These are phyloP conservation scores for Fusarium euwallaceae DNA, from an alignment of 2,329 filamentous ascomycete genomes.

Conservation along the genomic window DNA sequence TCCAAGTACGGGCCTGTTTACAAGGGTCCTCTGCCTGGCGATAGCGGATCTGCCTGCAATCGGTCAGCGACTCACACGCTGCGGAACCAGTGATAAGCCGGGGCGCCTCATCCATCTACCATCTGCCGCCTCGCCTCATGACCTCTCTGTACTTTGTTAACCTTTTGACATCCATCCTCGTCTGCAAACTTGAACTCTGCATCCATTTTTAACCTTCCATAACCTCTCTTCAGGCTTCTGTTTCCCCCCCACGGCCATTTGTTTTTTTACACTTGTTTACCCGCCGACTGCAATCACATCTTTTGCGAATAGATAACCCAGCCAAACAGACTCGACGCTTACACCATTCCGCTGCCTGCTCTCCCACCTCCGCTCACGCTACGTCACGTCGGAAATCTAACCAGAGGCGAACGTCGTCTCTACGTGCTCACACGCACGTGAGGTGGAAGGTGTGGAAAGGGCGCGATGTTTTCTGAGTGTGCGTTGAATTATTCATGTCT, in stretches of 20 bases:
- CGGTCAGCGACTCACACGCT: slow-evolving; percentile 45
- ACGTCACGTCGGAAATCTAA: slow-evolving; percentile 40
- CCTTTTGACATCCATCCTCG: slow-evolving; percentile 25
- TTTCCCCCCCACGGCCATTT: slow-evolving; percentile 17
- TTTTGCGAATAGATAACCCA: slow-evolving; percentile 10
- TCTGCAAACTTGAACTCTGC: slow-evolving; percentile 33
- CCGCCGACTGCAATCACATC: background rate
- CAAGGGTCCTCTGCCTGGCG: slow-evolving; percentile 32
- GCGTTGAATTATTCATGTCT: slow-evolving; percentile 56
- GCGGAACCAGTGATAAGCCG: slow-evolving; percentile 43
- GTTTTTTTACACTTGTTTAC: slow-evolving; percentile 13
- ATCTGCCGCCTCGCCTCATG: slow-evolving; percentile 46
- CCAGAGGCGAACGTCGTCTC: slow-evolving; percentile 17
- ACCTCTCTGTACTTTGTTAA: slow-evolving; percentile 37
- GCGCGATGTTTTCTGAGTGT: slow-evolving; percentile 81
- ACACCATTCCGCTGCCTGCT: slow-evolving; percentile 31
- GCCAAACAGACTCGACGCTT: slow-evolving; percentile 32
- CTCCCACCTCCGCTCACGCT: slow-evolving; percentile 28
- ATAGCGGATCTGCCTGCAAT: slow-evolving; percentile 43
- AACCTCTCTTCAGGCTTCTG: slow-evolving; percentile 10
- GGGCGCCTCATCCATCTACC: slow-evolving; percentile 40
- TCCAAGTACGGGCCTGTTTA: slow-evolving; percentile 22
- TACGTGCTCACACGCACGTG: slow-evolving; percentile 42
- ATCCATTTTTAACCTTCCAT: slow-evolving; percentile 31
- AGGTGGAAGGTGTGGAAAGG: slow-evolving; percentile 52